Conservation (phyloP, 2,329 filamentous ascomycete genomes). For the Teratosphaeria destructans region DNA sequence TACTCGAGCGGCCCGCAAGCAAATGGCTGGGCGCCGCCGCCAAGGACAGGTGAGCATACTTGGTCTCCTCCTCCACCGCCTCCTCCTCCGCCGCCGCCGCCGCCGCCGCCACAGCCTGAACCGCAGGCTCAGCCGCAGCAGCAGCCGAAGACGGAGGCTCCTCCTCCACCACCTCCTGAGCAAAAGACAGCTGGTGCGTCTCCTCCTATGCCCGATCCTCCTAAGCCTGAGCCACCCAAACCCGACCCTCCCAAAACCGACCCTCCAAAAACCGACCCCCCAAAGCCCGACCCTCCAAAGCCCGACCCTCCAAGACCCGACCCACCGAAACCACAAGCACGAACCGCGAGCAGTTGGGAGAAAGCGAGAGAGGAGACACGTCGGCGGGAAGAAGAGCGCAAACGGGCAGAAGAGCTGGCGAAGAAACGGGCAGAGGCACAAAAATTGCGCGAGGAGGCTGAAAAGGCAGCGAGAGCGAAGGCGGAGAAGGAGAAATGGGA, state of each 20-base stretch:
- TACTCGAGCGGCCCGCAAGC: slow-evolving; percentile 13
- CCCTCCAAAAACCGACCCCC: slow-evolving; percentile 10
- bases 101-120: slow-evolving; percentile 5
- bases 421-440: slow-evolving; percentile 46
- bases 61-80: slow-evolving; percentile 6
- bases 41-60: neutral
- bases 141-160: neutral
- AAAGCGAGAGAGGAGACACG: slow-evolving; percentile 58
- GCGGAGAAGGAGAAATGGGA: slow-evolving; percentile 44
- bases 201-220: slow-evolving; percentile 9
- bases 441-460: slow-evolving; percentile 39
- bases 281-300: slow-evolving; percentile 8
- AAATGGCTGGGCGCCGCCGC: slow-evolving; percentile 8
- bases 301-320: slow-evolving; percentile 14
- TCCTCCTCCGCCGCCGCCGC: slow-evolving; percentile 9
- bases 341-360: slow-evolving; percentile 43
- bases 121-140: slow-evolving; percentile 10
- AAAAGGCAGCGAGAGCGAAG: slow-evolving; percentile 33
- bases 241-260: slow-evolving; percentile 9
- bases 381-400: slow-evolving; percentile 52
- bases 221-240: slow-evolving; percentile 10
- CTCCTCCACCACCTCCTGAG: slow-evolving; percentile 5
- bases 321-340: slow-evolving; percentile 11
- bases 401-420: slow-evolving; percentile 50
- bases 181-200: neutral